Conservation (phyloP, 495 filamentous ascomycete genomes). For the Lineolata rhizophorae region DNA sequence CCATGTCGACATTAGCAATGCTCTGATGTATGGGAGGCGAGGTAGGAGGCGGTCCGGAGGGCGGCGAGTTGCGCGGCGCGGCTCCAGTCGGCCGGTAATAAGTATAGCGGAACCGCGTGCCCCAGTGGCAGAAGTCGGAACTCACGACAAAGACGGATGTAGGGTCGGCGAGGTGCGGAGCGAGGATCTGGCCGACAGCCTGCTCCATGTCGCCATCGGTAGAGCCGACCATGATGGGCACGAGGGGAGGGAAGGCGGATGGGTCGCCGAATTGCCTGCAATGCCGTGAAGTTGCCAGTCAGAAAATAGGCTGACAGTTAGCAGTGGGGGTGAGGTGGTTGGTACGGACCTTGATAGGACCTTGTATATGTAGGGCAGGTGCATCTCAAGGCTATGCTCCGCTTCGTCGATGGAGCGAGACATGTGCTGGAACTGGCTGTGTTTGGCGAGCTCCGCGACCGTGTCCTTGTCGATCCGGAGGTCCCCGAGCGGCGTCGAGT, state of each 20-base stretch:
- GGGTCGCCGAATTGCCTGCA: slow-evolving; percentile 15
- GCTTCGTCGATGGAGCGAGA: slow-evolving; percentile 45
- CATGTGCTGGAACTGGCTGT: slow-evolving; percentile 56
- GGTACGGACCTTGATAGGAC: slow-evolving; percentile 34
- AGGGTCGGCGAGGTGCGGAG: slow-evolving; percentile 56
- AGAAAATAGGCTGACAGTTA: background rate
- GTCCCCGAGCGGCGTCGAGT: slow-evolving; percentile 70
- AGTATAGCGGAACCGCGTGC: slow-evolving; percentile 65
- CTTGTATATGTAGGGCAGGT: slow-evolving; percentile 85
- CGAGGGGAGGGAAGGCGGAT: slow-evolving; percentile 42
- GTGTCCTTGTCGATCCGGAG: slow-evolving; percentile 49
- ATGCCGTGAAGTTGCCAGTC: slow-evolving; percentile 1
- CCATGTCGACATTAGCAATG: slow-evolving; percentile 59
- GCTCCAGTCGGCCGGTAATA: slow-evolving; percentile 37
- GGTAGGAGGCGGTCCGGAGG: slow-evolving; percentile 6
- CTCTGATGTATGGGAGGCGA: slow-evolving; percentile 57
- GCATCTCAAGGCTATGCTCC: slow-evolving; percentile 95
- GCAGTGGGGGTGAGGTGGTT: background rate
- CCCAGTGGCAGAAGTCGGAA: slow-evolving; percentile 98
- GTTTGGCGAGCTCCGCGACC: slow-evolving; percentile 37
- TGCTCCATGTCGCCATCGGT: slow-evolving; percentile 43
- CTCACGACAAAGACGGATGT: slow-evolving; percentile 67
- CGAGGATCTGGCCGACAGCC: slow-evolving; percentile 45
- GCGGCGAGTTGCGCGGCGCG: slow-evolving; percentile 12
- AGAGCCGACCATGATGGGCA: slow-evolving; percentile 78